Evolutionary conservation across 768 basidiomycete genomes (phyloP).

Genomic region (Tubosaeta sp.): DNA sequence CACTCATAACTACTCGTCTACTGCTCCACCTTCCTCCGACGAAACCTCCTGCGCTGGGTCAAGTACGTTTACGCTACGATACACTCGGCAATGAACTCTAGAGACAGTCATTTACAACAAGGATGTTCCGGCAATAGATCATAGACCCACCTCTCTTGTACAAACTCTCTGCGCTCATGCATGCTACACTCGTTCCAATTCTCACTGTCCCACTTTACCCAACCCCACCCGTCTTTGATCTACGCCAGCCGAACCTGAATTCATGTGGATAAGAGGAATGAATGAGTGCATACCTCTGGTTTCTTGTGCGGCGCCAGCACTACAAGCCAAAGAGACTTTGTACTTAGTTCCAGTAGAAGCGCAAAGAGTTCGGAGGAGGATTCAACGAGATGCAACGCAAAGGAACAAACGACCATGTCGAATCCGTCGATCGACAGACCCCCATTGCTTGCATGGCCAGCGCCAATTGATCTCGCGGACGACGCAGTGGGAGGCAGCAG

Average conservation of each 20-base stretch:
- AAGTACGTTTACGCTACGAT: slow-evolving; percentile 20
- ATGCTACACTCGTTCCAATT: slow-evolving; percentile 42
- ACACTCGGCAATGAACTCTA: slow-evolving; percentile 30
- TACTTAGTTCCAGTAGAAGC: slow-evolving; percentile 60
- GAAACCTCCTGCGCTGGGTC: slow-evolving; percentile 1
- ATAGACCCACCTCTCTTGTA: slow-evolving; percentile 42
- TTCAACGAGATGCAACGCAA: slow-evolving; percentile 67
- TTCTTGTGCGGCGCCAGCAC: slow-evolving; percentile 74
- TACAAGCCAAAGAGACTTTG: slow-evolving; percentile 59
- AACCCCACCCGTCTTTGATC: slow-evolving; percentile 68
- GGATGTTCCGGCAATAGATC: background rate
- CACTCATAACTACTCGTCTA: background rate
- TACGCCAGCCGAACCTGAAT: slow-evolving; percentile 17
- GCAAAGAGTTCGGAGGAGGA: slow-evolving; percentile 59
- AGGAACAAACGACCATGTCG: slow-evolving; percentile 70
- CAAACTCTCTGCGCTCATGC: slow-evolving; percentile 39
- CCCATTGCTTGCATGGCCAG: background rate
- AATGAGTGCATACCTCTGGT: slow-evolving; percentile 49
- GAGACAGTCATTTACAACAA: background rate
- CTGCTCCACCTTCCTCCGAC: background rate
- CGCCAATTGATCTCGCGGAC: slow-evolving; percentile 9
- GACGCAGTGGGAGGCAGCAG: slow-evolving; percentile 36
- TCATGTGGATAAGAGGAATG: background rate
- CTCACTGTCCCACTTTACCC: slow-evolving; percentile 57
- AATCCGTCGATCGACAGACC: slow-evolving; percentile 21